Base-by-base conservation (phyloP, 2,329 filamentous ascomycete genomes). In the Fusarium coffeatum region DNA sequence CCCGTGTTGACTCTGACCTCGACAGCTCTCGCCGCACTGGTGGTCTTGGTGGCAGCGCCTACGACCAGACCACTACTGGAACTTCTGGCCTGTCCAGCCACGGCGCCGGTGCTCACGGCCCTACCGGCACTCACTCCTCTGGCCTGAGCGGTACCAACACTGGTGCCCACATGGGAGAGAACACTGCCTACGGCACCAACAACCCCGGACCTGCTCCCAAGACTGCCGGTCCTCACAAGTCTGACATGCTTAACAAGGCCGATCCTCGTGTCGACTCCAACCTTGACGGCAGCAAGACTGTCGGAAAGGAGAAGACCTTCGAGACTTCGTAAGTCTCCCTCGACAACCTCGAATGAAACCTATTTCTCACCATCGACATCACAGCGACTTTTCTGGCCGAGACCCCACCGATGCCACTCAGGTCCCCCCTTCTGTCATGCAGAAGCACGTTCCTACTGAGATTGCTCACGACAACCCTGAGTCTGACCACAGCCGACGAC, bases 351-450 rank as follows among this genome's bases (percentile, higher is more conserved):
- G 43, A 51, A 42, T 34, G 27, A 42, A 25, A 43, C 15, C 54
- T n/a, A 8, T 61, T 54, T 61, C 72, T 71, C 72, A 66, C 43
- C 30, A 54, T 43, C 49, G 47, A 34, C 18, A 27, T 45, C 32
- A 37, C 54, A 76, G 72, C 48, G 64, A 68, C 25, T 65, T 54
- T 28, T 56, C 66, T 8, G 37, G 73, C 51, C 79, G 78, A 65
- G 86, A 88, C 48, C 86, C 86, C 6, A 85, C 81, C 20, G 87
- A 89, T 66, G 86, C 87, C 2, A 79, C 87, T 0, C 86, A 89
- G 73, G 86, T 88, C 0, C 86, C 87, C 3, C 87, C 87, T 8
- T 88, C 86, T 3, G 82, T 85, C 1, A 47, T 89, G 63, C 79
- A 79, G 50, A 78, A 83, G 71, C 80, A 84, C 47, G 65, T 87